A percentile compares a stretch with the other conserved stretches of the same genome.
Conservation (phyloP, 257 asterid species). For the Penstemon davidsonii region DNA sequence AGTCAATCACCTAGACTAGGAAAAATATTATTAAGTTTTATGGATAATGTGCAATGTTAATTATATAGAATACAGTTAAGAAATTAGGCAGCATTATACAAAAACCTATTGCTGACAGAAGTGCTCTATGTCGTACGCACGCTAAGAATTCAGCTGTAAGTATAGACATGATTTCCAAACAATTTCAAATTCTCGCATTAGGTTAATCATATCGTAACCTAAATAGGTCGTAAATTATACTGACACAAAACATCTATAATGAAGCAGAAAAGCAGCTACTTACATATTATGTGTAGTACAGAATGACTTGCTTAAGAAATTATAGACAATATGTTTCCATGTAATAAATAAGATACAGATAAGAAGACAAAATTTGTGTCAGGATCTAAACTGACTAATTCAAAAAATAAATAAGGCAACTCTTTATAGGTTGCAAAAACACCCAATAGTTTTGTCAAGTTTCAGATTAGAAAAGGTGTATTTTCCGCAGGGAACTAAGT, state of each 20-base stretch:
- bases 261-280: neutral
- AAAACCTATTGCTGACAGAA: conserved; percentile 10
- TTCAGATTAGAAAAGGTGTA: conserved; percentile 6
- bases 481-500: neutral
- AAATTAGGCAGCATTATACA: conserved; percentile 2
- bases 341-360: neutral
- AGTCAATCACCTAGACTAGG: neutral
- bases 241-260: neutral
- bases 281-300: too few relatives aligned
- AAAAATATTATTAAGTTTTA: neutral
- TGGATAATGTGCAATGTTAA: conserved; percentile 6
- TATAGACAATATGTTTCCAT: neutral
- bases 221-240: neutral
- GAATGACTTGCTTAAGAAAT: neutral
- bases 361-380: neutral
- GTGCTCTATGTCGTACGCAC: neutral
- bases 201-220: neutral
- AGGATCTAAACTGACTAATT: conserved; percentile 2
- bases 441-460: conserved; percentile 15
- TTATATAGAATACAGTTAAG: neutral
- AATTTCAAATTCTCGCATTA: neutral
- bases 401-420: conserved; percentile 9
- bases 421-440: conserved; percentile 11
- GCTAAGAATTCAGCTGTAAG: conserved; percentile 19
- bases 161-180: conserved; percentile 9